A percentile compares a stretch with the other conserved stretches of the same genome.
These are phyloP conservation scores for Paramyrothecium roridum DNA, from an alignment of 2,329 filamentous ascomycete species.

Conservation along the genomic window DNA sequence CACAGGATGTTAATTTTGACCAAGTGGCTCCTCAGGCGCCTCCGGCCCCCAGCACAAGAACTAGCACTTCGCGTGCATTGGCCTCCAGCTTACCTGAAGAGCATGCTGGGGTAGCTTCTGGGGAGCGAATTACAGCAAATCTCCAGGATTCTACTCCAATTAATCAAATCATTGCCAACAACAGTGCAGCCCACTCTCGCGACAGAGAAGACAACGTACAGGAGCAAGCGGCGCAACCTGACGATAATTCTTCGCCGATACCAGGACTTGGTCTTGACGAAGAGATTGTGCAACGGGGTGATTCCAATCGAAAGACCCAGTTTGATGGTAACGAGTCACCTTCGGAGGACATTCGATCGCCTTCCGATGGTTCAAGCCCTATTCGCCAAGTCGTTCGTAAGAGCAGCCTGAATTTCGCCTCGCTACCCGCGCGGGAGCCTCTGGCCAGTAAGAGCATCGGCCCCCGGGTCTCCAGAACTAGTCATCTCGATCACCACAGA, in stretches of 20 bases:
- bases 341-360: slow-evolving; percentile 51
- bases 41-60: slow-evolving; percentile 10
- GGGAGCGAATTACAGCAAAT: not conserved
- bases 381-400: slow-evolving; percentile 78
- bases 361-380: slow-evolving; percentile 70
- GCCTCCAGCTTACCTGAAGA: slow-evolving; percentile 28
- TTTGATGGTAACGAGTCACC: slow-evolving; percentile 6
- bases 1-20: slow-evolving; percentile 8
- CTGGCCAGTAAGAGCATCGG: slow-evolving; percentile 83
- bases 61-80: slow-evolving; percentile 20
- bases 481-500: slow-evolving; percentile 71
- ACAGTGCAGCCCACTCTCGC: not conserved
- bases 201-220: too few species aligned
- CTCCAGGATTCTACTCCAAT: not conserved
- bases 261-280: not conserved
- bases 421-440: slow-evolving; percentile 86
- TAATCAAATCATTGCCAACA: not conserved
- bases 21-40: slow-evolving; percentile 11
- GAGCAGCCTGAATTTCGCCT: slow-evolving; percentile 92
- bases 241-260: too few species aligned
- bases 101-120: slow-evolving; percentile 32
- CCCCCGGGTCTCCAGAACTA: slow-evolving; percentile 68
- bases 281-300: slow-evolving; percentile 2
- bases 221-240: too few species aligned
- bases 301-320: not conserved